Base-by-base conservation (phyloP, 2,329 filamentous ascomycete species). In the Aspergillus awamori region DNA sequence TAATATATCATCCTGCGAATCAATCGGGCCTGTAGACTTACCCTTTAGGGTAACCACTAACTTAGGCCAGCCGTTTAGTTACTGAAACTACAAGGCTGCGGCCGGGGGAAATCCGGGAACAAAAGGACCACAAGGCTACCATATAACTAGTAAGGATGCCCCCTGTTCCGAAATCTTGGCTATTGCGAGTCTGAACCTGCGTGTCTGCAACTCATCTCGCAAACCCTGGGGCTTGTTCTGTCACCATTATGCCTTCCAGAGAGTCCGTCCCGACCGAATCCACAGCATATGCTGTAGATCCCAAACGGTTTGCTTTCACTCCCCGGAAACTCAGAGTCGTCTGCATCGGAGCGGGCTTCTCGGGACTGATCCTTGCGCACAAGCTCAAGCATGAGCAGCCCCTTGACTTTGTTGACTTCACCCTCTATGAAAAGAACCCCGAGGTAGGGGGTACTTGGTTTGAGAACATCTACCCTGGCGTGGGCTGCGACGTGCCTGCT, bases 361-460 rank as follows among this genome's bases (percentile, higher is more conserved):
- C 72, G 6, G 78, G 76, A 0, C 68, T 80, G 65, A 74, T 68
- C 20, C 59, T 80, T 17, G 76, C 78, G 1, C 72, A 79, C 63
- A 78, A 78, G 60, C 63, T 79, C 49, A 72, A 77, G 15, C 36
- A 53, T 36, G 33, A 61, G 51, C 33, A 11, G 22, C 53, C 51
- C 8, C 38, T 63, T 4, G 70, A 73, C 11, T 65, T 67, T 56
- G 63, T 70, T 8, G 68, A 71, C 47, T 65, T 71, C 48, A 61
- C 64, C 4, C 67, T 72, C 26, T 73, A 71, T 20, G 70, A 72
- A 52, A 70, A 68, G 61, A 74, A 74, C 30, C 39, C 41, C 11
- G 71, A 74, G 20, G 61, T 76, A 28, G 73, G 73, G n/a, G 73
- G 73, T 5, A 73, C 73, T 5, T 76, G 72, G 72, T 60, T 68